These are phyloP conservation scores for Fraxinus sp. DNA, from an alignment of 305 asterid genomes.

Conservation along the genomic window DNA sequence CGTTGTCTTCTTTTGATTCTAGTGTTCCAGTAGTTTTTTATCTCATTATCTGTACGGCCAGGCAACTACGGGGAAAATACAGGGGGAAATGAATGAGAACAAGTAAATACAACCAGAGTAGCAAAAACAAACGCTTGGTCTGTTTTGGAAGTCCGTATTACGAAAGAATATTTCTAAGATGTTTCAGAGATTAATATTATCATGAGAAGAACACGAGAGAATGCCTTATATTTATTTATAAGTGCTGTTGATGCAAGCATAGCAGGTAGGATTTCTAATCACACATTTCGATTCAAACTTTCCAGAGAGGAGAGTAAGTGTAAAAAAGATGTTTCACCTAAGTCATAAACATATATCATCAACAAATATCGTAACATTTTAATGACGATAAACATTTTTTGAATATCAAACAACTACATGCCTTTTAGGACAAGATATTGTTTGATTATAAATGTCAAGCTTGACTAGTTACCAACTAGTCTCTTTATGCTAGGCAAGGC, in stretches of 20 bases:
- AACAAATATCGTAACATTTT: not conserved
- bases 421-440: not conserved
- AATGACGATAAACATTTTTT: not conserved
- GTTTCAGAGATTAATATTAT: not conserved
- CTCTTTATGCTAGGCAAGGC: not conserved
- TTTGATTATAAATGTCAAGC: not conserved
- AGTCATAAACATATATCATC: not conserved
- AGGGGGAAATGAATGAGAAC: constrained; percentile 1
- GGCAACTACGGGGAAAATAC: constrained; percentile 48
- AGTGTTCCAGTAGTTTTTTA: constrained; percentile 85
- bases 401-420: not conserved
- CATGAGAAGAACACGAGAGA: not conserved
- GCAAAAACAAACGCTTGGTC: not conserved
- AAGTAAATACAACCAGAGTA: not conserved
- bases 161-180: not conserved
- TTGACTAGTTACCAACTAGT: not conserved
- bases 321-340: not conserved
- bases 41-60: constrained; percentile 88
- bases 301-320: not conserved
- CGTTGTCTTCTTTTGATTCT: constrained; percentile 72
- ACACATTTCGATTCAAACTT: not conserved
- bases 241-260: not conserved
- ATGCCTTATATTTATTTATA: not conserved
- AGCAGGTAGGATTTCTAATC: not conserved
- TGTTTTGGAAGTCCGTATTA: not conserved